Base-by-base conservation (phyloP, 1,139 yeast genomes). In the Candida freyschussii region DNA sequence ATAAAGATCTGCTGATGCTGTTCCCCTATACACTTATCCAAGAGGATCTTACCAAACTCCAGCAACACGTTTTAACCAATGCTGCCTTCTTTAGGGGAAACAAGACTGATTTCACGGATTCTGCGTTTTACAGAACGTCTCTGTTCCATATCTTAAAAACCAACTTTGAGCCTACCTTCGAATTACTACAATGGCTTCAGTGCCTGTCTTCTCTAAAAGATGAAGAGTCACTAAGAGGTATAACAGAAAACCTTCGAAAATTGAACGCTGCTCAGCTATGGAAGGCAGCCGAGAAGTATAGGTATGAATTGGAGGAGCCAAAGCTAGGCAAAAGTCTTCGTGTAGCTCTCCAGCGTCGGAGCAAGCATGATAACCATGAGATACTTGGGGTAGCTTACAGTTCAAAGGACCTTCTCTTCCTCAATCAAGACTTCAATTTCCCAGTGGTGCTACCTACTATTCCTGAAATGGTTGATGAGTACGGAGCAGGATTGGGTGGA, bases 151-250 rank as follows among this genome's bases (percentile, higher is more conserved):
- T 84, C 23, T 79, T 93, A 9, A 75, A 75, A 31, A 60, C 62
- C 18, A 87, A 84, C 43, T 65, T 87, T 36, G 74, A 73, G 37
- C 89, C 96, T 1, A 65, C 85, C 2, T 74, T 82, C 36, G 93
- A 89, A 55, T 59, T 91, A 21, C 61, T 91, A 39, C 96, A 91
- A 56, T 89, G 95, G 87, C 62, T 89, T 32, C 97, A 91, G 55
- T 82, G 91, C 32, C 75, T 87, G 59, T 76, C 95, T 0, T 68
- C 74, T 22, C 55, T 79, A 27, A 60, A 59, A 13, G 72, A 71
- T 40, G 77, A 73, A 33, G 79, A 66, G 50, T 72, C 65, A 47
- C 69, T 78, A 55, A 72, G 62, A 44, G 72, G 65, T 50, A 80
- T 81, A 33, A 65, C 74, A 39, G 71, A 61, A 41, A 75, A 69